Conservation (phyloP, 768 basidiomycete genomes). For the Scleroderma bovista region DNA sequence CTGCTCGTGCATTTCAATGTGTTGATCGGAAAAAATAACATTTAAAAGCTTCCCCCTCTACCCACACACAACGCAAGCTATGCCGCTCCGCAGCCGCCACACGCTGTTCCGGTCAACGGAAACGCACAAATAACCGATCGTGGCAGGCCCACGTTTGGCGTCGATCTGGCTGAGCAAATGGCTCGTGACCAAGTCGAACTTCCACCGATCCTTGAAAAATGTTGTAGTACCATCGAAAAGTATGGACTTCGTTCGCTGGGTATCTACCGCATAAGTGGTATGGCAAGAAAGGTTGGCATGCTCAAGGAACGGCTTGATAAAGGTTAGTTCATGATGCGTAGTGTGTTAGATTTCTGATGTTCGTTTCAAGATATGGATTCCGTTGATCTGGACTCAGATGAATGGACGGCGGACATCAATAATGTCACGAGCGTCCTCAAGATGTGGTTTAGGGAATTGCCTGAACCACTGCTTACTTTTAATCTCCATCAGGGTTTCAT, state of each 20-base stretch:
- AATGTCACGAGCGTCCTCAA: conserved; percentile 93
- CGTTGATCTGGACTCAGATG: conserved; percentile 80
- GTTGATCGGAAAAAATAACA: neutral
- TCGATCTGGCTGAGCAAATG: conserved; percentile 93
- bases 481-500: conserved; percentile 87
- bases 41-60: conserved; percentile 55
- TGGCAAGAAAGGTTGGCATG: conserved; percentile 76
- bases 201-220: conserved; percentile 82
- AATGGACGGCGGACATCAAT: conserved; percentile 94
- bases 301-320: conserved; percentile 82
- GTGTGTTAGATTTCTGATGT: conserved; percentile 16
- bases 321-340: conserved; percentile 41
- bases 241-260: conserved; percentile 81
- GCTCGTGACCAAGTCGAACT: conserved; percentile 85
- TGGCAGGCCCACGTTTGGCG: conserved; percentile 82
- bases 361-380: conserved; percentile 66
- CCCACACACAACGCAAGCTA: conserved; percentile 36
- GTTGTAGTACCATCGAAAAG: conserved; percentile 87
- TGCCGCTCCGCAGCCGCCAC: conserved; percentile 20
- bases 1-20: conserved; percentile 1
- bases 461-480: conserved; percentile 86
- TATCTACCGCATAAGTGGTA: conserved; percentile 92
- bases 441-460: conserved; percentile 93
- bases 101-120: conserved; percentile 19
- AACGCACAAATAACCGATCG: conserved; percentile 43